A percentile compares a stretch with the other conserved stretches of the same genome.
These are phyloP conservation scores for Saccharomyces eubayanus DNA, from an alignment of 805 yeast genomes.

Conservation along the genomic window DNA sequence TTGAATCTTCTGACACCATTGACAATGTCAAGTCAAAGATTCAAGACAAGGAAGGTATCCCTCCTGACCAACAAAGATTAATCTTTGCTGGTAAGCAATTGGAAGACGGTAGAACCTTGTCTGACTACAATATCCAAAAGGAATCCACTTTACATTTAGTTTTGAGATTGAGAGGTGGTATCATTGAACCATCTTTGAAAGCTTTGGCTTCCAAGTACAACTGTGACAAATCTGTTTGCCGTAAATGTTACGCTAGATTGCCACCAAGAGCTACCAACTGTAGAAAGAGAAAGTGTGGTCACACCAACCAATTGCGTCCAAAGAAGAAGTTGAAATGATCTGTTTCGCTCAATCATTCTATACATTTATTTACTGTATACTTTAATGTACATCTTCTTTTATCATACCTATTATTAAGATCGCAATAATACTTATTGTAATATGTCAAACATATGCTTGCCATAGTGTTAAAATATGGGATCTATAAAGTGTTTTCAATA, in stretches of 20 bases:
- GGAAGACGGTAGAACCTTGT: slow-evolving; percentile 97
- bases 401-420: neutral
- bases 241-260: slow-evolving; percentile 99
- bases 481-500: neutral
- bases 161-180: slow-evolving; percentile 96
- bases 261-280: slow-evolving; percentile 99
- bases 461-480: neutral
- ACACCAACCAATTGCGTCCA: slow-evolving; percentile 99
- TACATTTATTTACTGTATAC: slow-evolving; percentile 1
- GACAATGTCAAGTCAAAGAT: slow-evolving; percentile 98
- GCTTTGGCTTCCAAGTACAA: slow-evolving; percentile 99
- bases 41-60: slow-evolving; percentile 98
- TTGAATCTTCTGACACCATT: slow-evolving; percentile 96
- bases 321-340: slow-evolving; percentile 96
- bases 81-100: slow-evolving; percentile 99
- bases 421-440: neutral
- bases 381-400: neutral
- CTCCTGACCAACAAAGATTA: slow-evolving; percentile 99
- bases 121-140: slow-evolving; percentile 99
- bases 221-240: slow-evolving; percentile 99
- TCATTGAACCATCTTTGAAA: slow-evolving; percentile 98
- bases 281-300: slow-evolving; percentile 99
- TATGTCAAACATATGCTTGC: neutral
- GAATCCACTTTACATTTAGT: slow-evolving; percentile 97
- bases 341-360: slow-evolving; percentile 30